Percentiles rank a stretch among this genome's conserved stretches.
Conservation (phyloP, 768 basidiomycete species). For the Boletus edulis region DNA sequence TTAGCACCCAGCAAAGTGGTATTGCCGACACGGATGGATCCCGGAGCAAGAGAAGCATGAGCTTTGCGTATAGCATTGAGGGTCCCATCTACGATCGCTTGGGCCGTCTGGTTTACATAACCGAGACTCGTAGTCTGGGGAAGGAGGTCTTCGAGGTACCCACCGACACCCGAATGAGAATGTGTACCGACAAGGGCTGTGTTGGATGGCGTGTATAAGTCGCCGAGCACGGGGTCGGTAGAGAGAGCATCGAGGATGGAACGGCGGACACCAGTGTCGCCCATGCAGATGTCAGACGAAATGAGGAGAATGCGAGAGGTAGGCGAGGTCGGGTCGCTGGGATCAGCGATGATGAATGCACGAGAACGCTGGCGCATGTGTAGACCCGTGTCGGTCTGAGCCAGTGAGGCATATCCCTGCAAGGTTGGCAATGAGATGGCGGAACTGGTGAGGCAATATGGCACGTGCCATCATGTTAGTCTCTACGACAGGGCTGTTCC, state of each 20-base stretch:
- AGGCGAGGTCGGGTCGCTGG: constrained; percentile 30
- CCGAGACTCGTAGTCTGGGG: constrained; percentile 75
- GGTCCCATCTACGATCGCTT: constrained; percentile 69
- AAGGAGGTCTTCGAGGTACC: constrained; percentile 75
- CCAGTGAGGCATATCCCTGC: constrained; percentile 64
- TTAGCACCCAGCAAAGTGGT: constrained; percentile 68
- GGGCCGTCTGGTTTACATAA: constrained; percentile 67
- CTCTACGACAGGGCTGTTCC: constrained; percentile 66
- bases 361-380: constrained; percentile 80
- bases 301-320: constrained; percentile 68
- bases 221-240: constrained; percentile 46
- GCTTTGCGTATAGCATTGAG: constrained; percentile 68
- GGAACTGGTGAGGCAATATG: neutral
- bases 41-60: constrained; percentile 57
- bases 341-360: constrained; percentile 69
- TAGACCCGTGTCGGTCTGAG: constrained; percentile 69
- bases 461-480: constrained; percentile 74
- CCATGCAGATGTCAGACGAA: constrained; percentile 84
- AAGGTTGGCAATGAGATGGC: neutral
- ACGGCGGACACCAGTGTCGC: constrained; percentile 72
- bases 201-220: constrained; percentile 66
- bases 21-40: constrained; percentile 63
- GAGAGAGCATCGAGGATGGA: constrained; percentile 61
- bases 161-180: constrained; percentile 73
- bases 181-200: constrained; percentile 77